phyloP scores from a whole-genome alignment of 1,139 yeast genomes.

The Hemisphaericaspora lyxosophila region DNA sequence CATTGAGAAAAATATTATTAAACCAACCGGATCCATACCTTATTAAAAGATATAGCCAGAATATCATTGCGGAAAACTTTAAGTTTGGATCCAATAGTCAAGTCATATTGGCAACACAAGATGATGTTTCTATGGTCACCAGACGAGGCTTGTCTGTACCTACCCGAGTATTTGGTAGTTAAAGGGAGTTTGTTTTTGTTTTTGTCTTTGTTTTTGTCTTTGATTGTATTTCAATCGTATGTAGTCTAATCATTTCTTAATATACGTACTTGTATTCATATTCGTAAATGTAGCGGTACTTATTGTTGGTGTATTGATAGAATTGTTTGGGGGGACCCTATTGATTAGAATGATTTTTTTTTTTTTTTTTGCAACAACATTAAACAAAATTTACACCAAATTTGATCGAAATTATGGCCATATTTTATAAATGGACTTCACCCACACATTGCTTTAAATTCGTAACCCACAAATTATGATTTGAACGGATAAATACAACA shows the following conservation, averaged over 20 bases:
- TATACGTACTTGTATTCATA: not conserved
- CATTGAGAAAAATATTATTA: constrained; percentile 56
- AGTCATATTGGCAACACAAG: constrained; percentile 66
- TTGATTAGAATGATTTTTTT: no score
- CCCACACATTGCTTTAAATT: no score
- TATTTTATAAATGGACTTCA: no score
- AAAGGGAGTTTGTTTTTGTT: not conserved
- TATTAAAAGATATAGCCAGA: constrained; percentile 61
- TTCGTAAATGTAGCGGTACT: not conserved
- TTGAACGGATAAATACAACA: no score
- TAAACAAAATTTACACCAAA: no score
- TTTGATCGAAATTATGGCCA: no score
- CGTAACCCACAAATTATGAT: no score
- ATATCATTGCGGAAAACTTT: constrained; percentile 77
- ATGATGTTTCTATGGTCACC: constrained; percentile 69
- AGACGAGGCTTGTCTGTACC: constrained; percentile 27
- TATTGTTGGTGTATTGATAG: not conserved
- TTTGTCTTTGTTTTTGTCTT: not conserved
- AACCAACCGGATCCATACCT: constrained; percentile 55
- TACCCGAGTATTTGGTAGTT: constrained; percentile 8
- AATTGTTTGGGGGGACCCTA: no score
- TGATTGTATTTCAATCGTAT: not conserved
- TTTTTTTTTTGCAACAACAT: no score
- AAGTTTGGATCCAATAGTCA: constrained; percentile 69
- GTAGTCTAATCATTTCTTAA: not conserved